These are phyloP conservation scores for Phanerochaete carnosa DNA, from an alignment of 768 basidiomycete genomes.

Conservation along the genomic window DNA sequence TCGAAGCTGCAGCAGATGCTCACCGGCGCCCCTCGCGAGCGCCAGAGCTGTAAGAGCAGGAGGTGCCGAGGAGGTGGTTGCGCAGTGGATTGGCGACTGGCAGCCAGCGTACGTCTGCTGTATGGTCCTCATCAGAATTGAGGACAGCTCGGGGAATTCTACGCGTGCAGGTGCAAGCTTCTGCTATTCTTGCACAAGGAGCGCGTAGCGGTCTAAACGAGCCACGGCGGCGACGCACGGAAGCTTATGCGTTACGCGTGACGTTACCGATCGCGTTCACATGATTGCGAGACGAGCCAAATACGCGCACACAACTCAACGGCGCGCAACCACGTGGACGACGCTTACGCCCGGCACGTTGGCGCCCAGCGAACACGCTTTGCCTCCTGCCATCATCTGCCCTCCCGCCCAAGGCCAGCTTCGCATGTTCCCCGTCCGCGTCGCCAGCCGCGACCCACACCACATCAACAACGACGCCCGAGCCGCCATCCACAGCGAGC, in stretches of 20 bases:
- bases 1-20: no score
- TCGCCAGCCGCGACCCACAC: background rate
- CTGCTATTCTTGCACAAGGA: no score
- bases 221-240: no score
- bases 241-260: background rate
- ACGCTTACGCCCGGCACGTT: background rate
- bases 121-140: no score
- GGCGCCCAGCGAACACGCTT: background rate
- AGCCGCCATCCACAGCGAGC: background rate
- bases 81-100: no score
- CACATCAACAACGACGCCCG: background rate
- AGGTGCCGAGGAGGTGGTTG: no score
- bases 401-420: background rate
- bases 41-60: no score
- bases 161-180: no score
- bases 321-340: background rate
- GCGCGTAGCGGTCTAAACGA: no score
- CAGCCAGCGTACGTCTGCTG: no score
- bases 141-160: no score
- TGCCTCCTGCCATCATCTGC: slow-evolving; percentile 1
- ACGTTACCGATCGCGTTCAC: background rate
- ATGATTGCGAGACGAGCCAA: background rate
- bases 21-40: no score
- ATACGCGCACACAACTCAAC: background rate
- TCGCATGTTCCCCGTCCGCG: background rate